These are phyloP conservation scores for Nymphaea colorata DNA, from an alignment of 164 flowering plant genomes.

Conservation along the genomic window DNA sequence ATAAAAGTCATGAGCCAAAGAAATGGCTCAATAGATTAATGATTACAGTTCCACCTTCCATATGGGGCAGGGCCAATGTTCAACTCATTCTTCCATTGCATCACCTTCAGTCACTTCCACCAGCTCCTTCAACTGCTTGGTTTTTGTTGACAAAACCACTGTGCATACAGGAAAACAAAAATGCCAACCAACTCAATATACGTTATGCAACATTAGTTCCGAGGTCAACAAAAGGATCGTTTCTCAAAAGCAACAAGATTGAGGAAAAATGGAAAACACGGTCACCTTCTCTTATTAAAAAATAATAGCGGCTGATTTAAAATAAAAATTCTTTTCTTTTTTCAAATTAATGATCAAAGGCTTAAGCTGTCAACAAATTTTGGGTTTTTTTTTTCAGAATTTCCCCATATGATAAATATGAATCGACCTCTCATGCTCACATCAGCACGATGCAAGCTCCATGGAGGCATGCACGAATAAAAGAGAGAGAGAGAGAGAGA, in stretches of 20 bases:
- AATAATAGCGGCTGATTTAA: not conserved
- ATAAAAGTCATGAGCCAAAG: too few relatives aligned
- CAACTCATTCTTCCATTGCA: conserved; percentile 67
- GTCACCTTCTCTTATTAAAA: not conserved
- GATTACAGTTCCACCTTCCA: too few relatives aligned
- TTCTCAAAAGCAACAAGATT: not conserved
- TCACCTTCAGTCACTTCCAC: conserved; percentile 55
- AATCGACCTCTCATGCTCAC: too few relatives aligned
- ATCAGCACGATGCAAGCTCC: too few relatives aligned
- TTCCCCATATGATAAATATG: too few relatives aligned
- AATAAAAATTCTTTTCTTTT: not conserved
- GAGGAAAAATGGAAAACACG: not conserved
- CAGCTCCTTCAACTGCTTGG: conserved; percentile 43
- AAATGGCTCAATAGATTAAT: too few relatives aligned
- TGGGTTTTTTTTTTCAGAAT: too few relatives aligned
- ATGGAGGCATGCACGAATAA: too few relatives aligned
- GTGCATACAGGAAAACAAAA: conserved; percentile 10
- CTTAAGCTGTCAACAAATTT: too few relatives aligned
- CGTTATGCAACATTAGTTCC: not conserved
- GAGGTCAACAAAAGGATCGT: not conserved
- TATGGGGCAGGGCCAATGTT: not conserved
- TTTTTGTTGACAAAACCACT: conserved; percentile 67
- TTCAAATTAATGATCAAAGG: not conserved
- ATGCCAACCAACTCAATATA: not conserved
- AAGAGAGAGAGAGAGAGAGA: too few relatives aligned